Percentiles rank a stretch among this genome's conserved stretches.
These are phyloP conservation scores for Erigeron philadelphicus DNA, from an alignment of 140 eudicot genomes.

Conservation along the genomic window DNA sequence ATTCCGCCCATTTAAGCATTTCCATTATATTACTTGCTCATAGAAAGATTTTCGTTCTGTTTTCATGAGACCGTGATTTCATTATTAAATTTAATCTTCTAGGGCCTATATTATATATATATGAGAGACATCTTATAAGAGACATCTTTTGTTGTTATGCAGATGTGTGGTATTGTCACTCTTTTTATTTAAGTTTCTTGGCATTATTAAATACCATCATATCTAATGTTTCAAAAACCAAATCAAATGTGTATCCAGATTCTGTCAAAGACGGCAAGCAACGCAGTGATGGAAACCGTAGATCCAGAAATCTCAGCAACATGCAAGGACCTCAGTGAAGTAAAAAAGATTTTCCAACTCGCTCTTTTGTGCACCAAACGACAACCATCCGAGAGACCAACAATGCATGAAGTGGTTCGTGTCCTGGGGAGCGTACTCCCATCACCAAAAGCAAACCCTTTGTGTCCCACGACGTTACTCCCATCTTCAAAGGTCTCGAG, in stretches of 20 bases:
- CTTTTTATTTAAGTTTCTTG: not conserved
- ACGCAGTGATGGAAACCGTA: slow-evolving; percentile 85
- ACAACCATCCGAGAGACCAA: slow-evolving; percentile 83
- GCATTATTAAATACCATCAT: not conserved
- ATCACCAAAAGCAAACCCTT: slow-evolving; percentile 13
- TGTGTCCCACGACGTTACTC: slow-evolving; percentile 26
- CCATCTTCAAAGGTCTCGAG: slow-evolving; percentile 55
- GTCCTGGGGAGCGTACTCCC: slow-evolving; percentile 68
- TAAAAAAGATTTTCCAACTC: slow-evolving; percentile 79
- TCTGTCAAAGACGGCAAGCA: slow-evolving; percentile 65
- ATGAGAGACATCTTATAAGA: too few relatives aligned
- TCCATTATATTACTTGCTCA: too few relatives aligned
- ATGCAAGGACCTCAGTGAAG: slow-evolving; percentile 74
- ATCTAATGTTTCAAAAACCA: too few relatives aligned
- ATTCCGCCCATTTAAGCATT: too few relatives aligned
- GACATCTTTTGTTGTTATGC: too few relatives aligned
- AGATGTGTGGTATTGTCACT: not conserved
- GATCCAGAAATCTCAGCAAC: slow-evolving; percentile 68
- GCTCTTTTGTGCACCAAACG: slow-evolving; percentile 88
- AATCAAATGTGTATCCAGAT: slow-evolving; percentile 39
- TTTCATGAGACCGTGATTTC: too few relatives aligned
- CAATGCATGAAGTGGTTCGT: slow-evolving; percentile 93
- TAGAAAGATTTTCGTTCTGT: too few relatives aligned
- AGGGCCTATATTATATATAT: too few relatives aligned
- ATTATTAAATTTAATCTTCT: too few relatives aligned